Conservation (phyloP, 164 flowering plant species). For the Umbilicus rupestris region DNA sequence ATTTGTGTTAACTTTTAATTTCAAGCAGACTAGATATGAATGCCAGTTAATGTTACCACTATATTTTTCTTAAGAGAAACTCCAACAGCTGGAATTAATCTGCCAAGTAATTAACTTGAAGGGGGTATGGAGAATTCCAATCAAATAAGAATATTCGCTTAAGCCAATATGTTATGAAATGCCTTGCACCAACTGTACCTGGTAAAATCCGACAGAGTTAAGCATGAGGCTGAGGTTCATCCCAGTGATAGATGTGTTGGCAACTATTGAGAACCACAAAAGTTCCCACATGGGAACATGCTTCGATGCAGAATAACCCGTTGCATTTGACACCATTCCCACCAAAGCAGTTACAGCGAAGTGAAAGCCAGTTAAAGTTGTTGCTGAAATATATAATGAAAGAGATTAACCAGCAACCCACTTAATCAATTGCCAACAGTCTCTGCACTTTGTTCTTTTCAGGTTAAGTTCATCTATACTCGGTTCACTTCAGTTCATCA, state of each 20-base stretch:
- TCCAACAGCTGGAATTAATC: too few relatives aligned
- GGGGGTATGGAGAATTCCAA: too few relatives aligned
- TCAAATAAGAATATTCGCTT: too few relatives aligned
- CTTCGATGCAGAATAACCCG: not conserved
- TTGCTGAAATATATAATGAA: conserved; percentile 1
- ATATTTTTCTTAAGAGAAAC: too few relatives aligned
- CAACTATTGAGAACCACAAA: conserved; percentile 4
- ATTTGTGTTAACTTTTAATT: too few relatives aligned
- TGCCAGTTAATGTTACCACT: too few relatives aligned
- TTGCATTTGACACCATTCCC: conserved; percentile 5
- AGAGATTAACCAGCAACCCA: not conserved
- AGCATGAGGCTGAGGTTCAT: conserved; percentile 7
- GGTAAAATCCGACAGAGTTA: conserved; percentile 1
- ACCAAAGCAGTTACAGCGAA: conserved; percentile 3
- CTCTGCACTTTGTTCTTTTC: not conserved
- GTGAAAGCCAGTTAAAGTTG: conserved; percentile 1
- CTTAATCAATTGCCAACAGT: not conserved
- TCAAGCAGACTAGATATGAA: too few relatives aligned
- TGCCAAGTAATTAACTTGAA: too few relatives aligned
- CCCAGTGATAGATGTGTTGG: conserved; percentile 4
- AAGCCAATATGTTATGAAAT: too few relatives aligned
- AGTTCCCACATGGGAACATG: conserved; percentile 5
- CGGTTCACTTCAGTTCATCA: not conserved
- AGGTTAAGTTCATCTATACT: not conserved
- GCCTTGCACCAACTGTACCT: not conserved